Conservation (phyloP, 768 basidiomycete genomes). For the Amanita rubescens region DNA sequence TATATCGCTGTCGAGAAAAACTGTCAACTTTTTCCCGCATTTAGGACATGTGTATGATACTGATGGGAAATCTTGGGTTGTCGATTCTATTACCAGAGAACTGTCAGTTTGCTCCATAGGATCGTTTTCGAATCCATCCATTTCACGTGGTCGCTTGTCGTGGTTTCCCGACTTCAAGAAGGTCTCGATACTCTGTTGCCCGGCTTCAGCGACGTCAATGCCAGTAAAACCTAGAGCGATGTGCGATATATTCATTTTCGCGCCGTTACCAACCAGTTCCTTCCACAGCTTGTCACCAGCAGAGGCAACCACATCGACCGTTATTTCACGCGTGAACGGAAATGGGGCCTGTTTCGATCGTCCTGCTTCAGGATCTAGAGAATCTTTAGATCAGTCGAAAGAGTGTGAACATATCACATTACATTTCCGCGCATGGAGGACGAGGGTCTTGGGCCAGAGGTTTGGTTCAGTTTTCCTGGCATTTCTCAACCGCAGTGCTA, state of each 20-base stretch:
- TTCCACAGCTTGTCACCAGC: conserved; percentile 82
- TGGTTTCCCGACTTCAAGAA: conserved; percentile 53
- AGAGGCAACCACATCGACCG: conserved; percentile 67
- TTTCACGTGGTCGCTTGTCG: conserved; percentile 34
- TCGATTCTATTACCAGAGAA: conserved; percentile 1
- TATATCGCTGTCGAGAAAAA: conserved; percentile 2
- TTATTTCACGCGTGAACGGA: conserved; percentile 70
- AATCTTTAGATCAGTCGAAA: conserved; percentile 2
- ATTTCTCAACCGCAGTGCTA: conserved; percentile 78
- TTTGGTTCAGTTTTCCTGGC: conserved; percentile 65
- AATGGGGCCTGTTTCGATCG: conserved; percentile 84
- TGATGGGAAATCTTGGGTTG: conserved; percentile 6
- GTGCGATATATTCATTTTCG: conserved; percentile 58
- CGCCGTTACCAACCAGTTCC: conserved; percentile 61
- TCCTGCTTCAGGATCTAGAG: conserved; percentile 52
- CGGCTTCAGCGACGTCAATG: conserved; percentile 64
- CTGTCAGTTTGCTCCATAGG: conserved; percentile 1
- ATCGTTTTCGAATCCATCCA: conserved; percentile 14
- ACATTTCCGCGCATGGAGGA: conserved; percentile 73
- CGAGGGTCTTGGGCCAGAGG: conserved; percentile 90
- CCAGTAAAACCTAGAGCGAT: conserved; percentile 73
- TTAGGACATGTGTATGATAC: conserved; percentile 49
- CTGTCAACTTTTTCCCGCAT: conserved; percentile 35
- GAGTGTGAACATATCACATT: neutral
- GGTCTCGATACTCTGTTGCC: conserved; percentile 82